Percentiles rank a stretch among this genome's conserved stretches.
These are phyloP conservation scores for Ophiocytium majus DNA, from an alignment of 352 stramenopile species.

Conservation along the genomic window DNA sequence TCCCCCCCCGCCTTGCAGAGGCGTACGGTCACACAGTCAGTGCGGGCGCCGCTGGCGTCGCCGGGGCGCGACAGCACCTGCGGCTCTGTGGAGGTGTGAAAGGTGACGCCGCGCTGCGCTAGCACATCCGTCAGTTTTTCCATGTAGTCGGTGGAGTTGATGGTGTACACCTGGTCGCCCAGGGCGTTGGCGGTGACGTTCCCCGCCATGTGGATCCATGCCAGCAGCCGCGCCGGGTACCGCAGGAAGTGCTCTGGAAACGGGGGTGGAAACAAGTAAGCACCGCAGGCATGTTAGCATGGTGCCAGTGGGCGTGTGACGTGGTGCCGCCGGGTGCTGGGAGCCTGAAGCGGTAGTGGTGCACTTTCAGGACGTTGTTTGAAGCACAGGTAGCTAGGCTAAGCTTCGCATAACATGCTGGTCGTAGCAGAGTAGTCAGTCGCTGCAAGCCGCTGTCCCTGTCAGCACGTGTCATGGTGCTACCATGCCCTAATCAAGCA, in stretches of 20 bases:
- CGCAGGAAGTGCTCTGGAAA: not conserved
- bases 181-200: not conserved
- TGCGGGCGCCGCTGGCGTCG: not conserved
- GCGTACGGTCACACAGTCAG: not conserved
- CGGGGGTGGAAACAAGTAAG: not conserved
- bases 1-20: not conserved
- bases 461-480: too few species aligned
- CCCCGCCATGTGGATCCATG: not conserved
- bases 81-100: not conserved
- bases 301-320: too few species aligned
- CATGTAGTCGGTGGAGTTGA: not conserved
- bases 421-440: too few species aligned
- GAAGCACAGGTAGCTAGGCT: too few species aligned
- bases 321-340: too few species aligned
- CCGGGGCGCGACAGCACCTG: not conserved
- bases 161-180: not conserved
- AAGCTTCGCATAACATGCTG: too few species aligned
- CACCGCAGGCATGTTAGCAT: not conserved
- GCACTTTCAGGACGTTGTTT: too few species aligned
- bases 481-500: too few species aligned
- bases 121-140: not conserved
- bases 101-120: not conserved
- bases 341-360: too few species aligned
- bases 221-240: not conserved
- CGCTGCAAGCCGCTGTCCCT: too few species aligned